A percentile compares a stretch with the other conserved stretches of the same genome.
Evolutionary conservation across 352 stramenopile genomes (phyloP).

Genomic region (Pythium aquatile): DNA sequence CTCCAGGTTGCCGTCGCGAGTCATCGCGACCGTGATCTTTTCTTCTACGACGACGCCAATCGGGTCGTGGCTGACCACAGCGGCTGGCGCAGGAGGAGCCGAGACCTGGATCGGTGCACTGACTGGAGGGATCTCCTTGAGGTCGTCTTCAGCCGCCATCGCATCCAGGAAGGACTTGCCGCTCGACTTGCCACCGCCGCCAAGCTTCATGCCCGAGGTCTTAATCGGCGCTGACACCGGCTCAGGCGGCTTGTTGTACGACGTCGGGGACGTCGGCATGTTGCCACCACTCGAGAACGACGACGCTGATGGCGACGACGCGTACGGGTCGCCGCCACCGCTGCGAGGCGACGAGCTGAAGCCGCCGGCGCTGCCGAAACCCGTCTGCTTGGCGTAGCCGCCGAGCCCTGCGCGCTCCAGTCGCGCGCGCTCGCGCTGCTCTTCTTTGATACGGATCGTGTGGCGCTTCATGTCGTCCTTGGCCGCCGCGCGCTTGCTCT

Average conservation of each 20-base stretch:
- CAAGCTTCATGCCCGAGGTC: slow-evolving; percentile 38
- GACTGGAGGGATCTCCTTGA: slow-evolving; percentile 86
- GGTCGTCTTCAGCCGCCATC: slow-evolving; percentile 81
- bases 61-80: slow-evolving; percentile 73
- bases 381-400: slow-evolving; percentile 53
- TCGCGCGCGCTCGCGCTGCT: slow-evolving; percentile 79
- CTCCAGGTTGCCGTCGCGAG: slow-evolving; percentile 77
- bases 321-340: slow-evolving; percentile 32
- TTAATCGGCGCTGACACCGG: slow-evolving; percentile 50
- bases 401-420: slow-evolving; percentile 74
- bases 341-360: slow-evolving; percentile 70
- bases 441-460: slow-evolving; percentile 84
- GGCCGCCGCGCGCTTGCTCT: slow-evolving; percentile 91
- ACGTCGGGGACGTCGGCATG: slow-evolving; percentile 61
- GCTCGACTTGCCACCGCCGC: slow-evolving; percentile 40
- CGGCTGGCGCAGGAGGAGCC: slow-evolving; percentile 55
- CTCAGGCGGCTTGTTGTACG: slow-evolving; percentile 52
- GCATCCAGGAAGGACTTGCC: slow-evolving; percentile 86
- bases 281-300: slow-evolving; percentile 29
- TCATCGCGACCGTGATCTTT: slow-evolving; percentile 85
- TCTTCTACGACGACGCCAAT: slow-evolving; percentile 84
- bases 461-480: slow-evolving; percentile 91
- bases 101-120: slow-evolving; percentile 62
- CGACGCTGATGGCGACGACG: slow-evolving; percentile 31
- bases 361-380: slow-evolving; percentile 65